These are phyloP conservation scores for Erodium chrysanthum DNA, from an alignment of 441 rosid genomes.

Conservation along the genomic window DNA sequence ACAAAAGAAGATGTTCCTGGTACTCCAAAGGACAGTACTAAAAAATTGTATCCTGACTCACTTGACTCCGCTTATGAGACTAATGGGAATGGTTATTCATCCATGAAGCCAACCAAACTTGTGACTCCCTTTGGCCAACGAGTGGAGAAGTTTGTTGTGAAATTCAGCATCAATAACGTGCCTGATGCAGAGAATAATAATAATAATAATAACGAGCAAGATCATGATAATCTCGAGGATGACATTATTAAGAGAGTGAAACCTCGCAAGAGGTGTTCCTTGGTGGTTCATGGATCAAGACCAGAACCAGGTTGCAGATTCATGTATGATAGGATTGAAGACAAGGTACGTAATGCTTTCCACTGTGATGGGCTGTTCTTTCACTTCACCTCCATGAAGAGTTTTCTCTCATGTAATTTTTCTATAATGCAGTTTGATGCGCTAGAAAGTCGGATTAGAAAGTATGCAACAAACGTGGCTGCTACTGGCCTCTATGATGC, in stretches of 20 bases:
- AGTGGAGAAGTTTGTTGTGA: conserved; percentile 55
- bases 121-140: conserved; percentile 81
- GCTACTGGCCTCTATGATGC: conserved; percentile 63
- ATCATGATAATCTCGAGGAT: conserved; percentile 43
- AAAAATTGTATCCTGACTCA: conserved; percentile 30
- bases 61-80: conserved; percentile 36
- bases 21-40: conserved; percentile 54
- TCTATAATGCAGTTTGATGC: conserved; percentile 47
- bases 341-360: conserved; percentile 43
- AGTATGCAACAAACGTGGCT: conserved; percentile 44
- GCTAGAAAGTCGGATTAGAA: conserved; percentile 58
- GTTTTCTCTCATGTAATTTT: conserved; percentile 17
- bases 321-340: conserved; percentile 82
- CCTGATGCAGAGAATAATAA: conserved; percentile 31
- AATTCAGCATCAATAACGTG: conserved; percentile 45
- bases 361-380: conserved; percentile 13
- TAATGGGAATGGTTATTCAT: conserved; percentile 48
- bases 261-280: conserved; percentile 49
- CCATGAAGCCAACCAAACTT: conserved; percentile 44
- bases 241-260: conserved; percentile 66
- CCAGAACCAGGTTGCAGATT: conserved; percentile 79
- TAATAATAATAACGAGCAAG: conserved; percentile 24
- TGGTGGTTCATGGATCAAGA: conserved; percentile 46
- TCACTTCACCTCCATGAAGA: conserved; percentile 14
- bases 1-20: conserved; percentile 37